Evolutionary conservation across 1,139 yeast genomes (phyloP).

Genomic region (Lodderomyces jiufengensis): DNA sequence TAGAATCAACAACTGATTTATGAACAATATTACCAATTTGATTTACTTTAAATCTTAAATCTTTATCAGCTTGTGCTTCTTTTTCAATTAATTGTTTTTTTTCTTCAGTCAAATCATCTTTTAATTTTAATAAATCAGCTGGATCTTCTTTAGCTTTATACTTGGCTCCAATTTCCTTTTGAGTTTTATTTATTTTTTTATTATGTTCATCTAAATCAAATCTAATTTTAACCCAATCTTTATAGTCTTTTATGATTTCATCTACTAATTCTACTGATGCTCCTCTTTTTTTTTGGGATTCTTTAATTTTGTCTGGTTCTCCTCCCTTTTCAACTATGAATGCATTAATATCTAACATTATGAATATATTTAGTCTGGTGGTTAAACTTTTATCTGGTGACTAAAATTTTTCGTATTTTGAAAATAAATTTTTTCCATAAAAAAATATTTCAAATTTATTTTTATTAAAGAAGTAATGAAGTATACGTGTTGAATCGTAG

Average conservation of each 20-base stretch:
- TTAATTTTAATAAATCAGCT: slow-evolving; percentile 70
- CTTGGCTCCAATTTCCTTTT: slow-evolving; percentile 88
- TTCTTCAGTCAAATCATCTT: slow-evolving; percentile 66
- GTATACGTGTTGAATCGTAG: too few species aligned
- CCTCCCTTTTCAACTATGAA: slow-evolving; percentile 97
- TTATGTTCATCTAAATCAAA: slow-evolving; percentile 88
- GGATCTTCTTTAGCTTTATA: slow-evolving; percentile 97
- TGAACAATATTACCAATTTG: slow-evolving; percentile 93
- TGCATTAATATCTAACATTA: slow-evolving; percentile 86
- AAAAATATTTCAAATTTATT: neutral
- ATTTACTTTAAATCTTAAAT: slow-evolving; percentile 75
- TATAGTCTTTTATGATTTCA: slow-evolving; percentile 87
- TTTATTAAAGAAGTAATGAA: too few species aligned
- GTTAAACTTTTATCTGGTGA: neutral
- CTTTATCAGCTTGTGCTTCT: slow-evolving; percentile 79
- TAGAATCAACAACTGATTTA: slow-evolving; percentile 80
- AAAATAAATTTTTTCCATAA: neutral
- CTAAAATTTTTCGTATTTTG: neutral
- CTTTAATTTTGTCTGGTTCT: slow-evolving; percentile 81
- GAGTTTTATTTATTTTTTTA: slow-evolving; percentile 81
- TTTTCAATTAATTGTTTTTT: slow-evolving; percentile 62
- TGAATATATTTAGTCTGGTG: neutral
- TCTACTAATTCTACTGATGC: slow-evolving; percentile 93
- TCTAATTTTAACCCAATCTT: slow-evolving; percentile 88
- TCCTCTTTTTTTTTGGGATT: slow-evolving; percentile 91